Evolutionary conservation across 257 asterid genomes (phyloP).

Genomic region (Anisodus acutangulus): DNA sequence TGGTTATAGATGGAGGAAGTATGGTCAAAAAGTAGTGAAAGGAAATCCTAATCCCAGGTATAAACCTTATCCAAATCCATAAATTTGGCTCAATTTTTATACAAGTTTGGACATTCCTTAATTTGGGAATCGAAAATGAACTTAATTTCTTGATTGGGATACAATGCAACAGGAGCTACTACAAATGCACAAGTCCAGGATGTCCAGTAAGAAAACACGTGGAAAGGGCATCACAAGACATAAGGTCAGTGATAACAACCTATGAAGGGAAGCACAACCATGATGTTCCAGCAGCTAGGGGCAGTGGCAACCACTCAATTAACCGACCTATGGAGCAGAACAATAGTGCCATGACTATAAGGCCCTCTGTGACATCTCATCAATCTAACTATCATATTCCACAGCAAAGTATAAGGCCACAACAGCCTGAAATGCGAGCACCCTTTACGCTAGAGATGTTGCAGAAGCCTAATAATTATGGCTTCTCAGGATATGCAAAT

Average conservation of each 20-base stretch:
- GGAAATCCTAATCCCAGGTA: conserved; percentile 86
- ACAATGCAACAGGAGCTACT: conserved; percentile 65
- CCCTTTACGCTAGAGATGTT: conserved; percentile 58
- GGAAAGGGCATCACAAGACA: conserved; percentile 68
- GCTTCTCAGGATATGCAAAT: conserved; percentile 44
- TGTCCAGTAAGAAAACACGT: conserved; percentile 82
- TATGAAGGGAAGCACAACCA: conserved; percentile 92
- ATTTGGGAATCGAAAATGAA: neutral
- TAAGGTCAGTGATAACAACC: conserved; percentile 69
- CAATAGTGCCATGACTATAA: conserved; percentile 35
- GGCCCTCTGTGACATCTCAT: conserved; percentile 42
- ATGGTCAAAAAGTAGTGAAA: conserved; percentile 78
- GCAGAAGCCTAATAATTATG: conserved; percentile 47
- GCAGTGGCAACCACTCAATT: conserved; percentile 44
- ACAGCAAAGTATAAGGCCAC: conserved; percentile 33
- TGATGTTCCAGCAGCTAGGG: conserved; percentile 70
- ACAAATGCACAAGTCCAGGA: conserved; percentile 70
- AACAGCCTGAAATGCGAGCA: conserved; percentile 33
- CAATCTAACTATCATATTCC: conserved; percentile 38
- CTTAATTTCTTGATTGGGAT: neutral
- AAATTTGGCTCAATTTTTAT: neutral
- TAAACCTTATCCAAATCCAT: neutral
- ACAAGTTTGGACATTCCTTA: conserved; percentile 2
- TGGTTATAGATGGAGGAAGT: conserved; percentile 81
- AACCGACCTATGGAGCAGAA: conserved; percentile 39